Base-by-base conservation (phyloP, 2,329 filamentous ascomycete species). In the Aureobasidium sp. region DNA sequence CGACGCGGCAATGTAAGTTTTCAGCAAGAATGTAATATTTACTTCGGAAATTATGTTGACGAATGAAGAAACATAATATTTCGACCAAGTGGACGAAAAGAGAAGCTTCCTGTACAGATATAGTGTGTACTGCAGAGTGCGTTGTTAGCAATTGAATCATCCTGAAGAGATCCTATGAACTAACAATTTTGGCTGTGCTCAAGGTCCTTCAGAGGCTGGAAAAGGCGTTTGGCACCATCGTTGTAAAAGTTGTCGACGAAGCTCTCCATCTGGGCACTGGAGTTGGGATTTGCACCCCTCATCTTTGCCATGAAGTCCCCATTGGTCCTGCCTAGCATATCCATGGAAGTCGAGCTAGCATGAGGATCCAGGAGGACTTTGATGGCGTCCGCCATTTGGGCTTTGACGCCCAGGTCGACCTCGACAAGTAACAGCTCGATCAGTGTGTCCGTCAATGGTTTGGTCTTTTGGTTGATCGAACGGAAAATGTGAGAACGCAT, bases 201-300 rank as follows among this genome's bases (percentile, higher is more conserved):
- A 41, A 99, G 81, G 62, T 91, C 87, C 66, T 91, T 87, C 49
- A 99, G 77, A 6, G 94, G 94, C 70, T 88, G 85, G 75, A 97
- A 99, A 0, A 99, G 82, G 70, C 88, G 89, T 65, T 84, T 84
- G 0, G 91, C 91, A 15, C 91, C 94, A 65, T 87, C 84, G 61
- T 96, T 90, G 74, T 97, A 99, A 75, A 97, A 96, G 57, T 87
- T 85, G 64, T 88, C 87, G 27, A 97, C 84, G 74, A 97, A 96
- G 3, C 87, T 80, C 67, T 96, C 91, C 64, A 94, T 90, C 69
- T 93, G 87, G 8, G 89, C 86, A 66, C 80, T 73, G 15, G 74
- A 73, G 5, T 80, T 65, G 74, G 82, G 56, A 76, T 78, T 69
- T 20, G 62, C 69, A 8, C 71, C 70, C 69, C 85, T 81, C 66